Evolutionary conservation across 129 eudicot genomes (phyloP).

Genomic region (Calendula officinalis): DNA sequence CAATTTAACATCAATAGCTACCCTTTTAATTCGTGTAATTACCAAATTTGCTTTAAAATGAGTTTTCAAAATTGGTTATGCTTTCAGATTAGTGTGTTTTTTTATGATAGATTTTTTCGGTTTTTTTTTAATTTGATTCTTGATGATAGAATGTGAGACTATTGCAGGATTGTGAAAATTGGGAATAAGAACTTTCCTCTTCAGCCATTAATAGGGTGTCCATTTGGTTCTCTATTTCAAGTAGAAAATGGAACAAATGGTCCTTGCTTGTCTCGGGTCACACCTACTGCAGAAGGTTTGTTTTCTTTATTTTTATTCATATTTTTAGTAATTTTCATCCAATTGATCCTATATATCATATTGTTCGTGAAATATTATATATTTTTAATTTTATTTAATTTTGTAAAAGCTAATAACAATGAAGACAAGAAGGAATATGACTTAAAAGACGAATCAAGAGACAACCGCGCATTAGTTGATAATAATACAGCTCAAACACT

Average conservation of each 20-base stretch:
- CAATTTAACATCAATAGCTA: background rate
- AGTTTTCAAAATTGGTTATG: too few species aligned
- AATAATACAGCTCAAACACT: slow-evolving; percentile 92
- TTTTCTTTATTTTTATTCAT: slow-evolving; percentile 7
- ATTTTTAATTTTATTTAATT: background rate
- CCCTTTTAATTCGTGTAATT: background rate
- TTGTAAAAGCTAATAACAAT: slow-evolving; percentile 36
- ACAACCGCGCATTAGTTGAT: slow-evolving; percentile 80
- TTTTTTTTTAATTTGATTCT: background rate
- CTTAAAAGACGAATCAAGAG: slow-evolving; percentile 51
- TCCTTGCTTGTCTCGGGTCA: slow-evolving; percentile 56
- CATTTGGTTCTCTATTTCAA: slow-evolving; percentile 81
- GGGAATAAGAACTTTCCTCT: slow-evolving; percentile 74
- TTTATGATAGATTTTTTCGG: background rate
- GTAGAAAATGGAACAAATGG: slow-evolving; percentile 66
- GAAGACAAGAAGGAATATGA: slow-evolving; percentile 48
- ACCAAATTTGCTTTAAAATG: background rate
- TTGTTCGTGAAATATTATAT: too few species aligned
- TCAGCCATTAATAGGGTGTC: slow-evolving; percentile 84
- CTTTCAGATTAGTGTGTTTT: too few species aligned
- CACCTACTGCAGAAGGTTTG: slow-evolving; percentile 47
- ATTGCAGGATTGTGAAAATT: slow-evolving; percentile 69
- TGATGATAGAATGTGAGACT: slow-evolving; percentile 12
- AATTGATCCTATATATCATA: too few species aligned
- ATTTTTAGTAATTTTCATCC: background rate